Base-by-base conservation (phyloP, 768 basidiomycete species). In the Clitopilus passeckerianus region DNA sequence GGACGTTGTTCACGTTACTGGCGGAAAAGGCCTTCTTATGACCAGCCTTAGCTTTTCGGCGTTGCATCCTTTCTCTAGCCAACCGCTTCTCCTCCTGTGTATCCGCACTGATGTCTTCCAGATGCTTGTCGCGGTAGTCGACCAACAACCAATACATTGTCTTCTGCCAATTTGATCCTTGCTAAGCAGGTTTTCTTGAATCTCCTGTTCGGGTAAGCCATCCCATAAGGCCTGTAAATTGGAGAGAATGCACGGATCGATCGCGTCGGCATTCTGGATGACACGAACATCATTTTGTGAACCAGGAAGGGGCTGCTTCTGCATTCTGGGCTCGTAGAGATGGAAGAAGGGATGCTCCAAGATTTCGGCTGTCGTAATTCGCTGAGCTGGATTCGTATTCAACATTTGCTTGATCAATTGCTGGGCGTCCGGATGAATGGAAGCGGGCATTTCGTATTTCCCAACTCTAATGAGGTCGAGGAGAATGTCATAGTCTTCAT, bases 201-300 rank as follows among this genome's bases (percentile, higher is more conserved):
- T 86, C 30, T 89, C 86, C 9, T 82, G 80, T 57, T 95, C 92
- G 1, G 86, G 74, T 1, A 85, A 83, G 8, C 84, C 91, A 59
- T 89, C 86, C 95, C 95, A 99, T n/a, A 99, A 79, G 3, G 93
- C 95, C 64, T 84, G 86, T 23, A 99, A 74, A 72, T 98, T 98
- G 23, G 84, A 85, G 66, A 98, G 86, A 64, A 98, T 92, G 65
- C 95, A 93, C 1, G 82, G 79, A 71, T 99, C 96, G 63, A 99
- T 88, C 46, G 86, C 86, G 8, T 81, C 80, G 12, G 72, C 74
- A 14, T 71, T 79, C 24, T 78, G 75, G 54, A 97, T 79, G 15
- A 93, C 90, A 35, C 81, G 80, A 20, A 89, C 84, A 33, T 93
- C 86, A 59, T 81, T 80, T 56, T 84, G 81, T 41, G 96, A 74